These are phyloP conservation scores for Sugiyamaella chiloensis DNA, from an alignment of 805 yeast genomes.

Conservation along the genomic window DNA sequence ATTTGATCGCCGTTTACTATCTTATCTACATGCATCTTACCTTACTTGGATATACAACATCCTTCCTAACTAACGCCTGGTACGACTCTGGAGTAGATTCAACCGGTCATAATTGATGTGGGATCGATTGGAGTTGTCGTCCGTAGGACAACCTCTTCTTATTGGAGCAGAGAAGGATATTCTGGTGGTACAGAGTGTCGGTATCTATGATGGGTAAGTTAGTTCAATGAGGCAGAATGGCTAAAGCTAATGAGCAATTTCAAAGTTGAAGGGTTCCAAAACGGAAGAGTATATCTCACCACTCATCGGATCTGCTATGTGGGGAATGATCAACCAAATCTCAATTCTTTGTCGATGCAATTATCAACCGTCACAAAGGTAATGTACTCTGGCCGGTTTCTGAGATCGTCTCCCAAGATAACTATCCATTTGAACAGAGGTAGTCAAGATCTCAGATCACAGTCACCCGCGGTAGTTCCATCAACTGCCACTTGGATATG, in stretches of 20 bases:
- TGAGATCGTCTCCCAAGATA: conserved; percentile 79
- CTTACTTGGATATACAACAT: too few species aligned
- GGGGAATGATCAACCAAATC: conserved; percentile 45
- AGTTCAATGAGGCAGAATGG: not conserved
- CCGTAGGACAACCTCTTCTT: conserved; percentile 34
- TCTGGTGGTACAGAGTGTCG: conserved; percentile 54
- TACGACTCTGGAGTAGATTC: too few species aligned
- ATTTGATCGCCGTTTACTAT: too few species aligned
- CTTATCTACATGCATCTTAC: too few species aligned
- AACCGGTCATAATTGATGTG: too few species aligned
- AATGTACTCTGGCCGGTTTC: conserved; percentile 51
- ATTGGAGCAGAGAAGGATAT: conserved; percentile 48
- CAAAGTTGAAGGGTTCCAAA: conserved; percentile 60
- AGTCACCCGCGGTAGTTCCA: conserved; percentile 10
- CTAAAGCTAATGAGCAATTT: conserved; percentile 39
- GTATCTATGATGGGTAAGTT: conserved; percentile 65
- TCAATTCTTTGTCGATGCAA: conserved; percentile 47
- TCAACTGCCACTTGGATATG: conserved; percentile 64
- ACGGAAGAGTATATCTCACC: conserved; percentile 78
- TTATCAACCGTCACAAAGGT: conserved; percentile 41
- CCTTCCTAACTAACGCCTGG: too few species aligned
- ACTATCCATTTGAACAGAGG: conserved; percentile 38
- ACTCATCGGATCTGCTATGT: conserved; percentile 69
- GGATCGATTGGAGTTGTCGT: conserved; percentile 32
- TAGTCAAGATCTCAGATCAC: not conserved